Evolutionary conservation across 2,329 filamentous ascomycete genomes (phyloP), one percentile per base, ranked within the genome.

Genomic region (Ophiostoma fasciatum): DNA sequence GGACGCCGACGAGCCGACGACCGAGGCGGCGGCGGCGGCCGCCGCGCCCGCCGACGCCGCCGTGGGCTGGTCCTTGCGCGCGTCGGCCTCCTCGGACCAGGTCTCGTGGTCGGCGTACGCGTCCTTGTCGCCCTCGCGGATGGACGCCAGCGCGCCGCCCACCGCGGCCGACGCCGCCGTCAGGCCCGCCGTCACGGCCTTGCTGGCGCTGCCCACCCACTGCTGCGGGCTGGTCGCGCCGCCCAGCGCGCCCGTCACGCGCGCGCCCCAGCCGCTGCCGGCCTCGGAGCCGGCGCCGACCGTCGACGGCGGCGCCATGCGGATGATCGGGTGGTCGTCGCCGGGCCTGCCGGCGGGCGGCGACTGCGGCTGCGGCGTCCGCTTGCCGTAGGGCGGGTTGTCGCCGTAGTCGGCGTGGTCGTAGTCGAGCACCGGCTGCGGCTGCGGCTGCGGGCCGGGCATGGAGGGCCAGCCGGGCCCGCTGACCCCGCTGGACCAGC

Each of bases 71-170:
- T 36, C 61, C 46, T 62, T 62, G 36, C 79, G 74, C 33, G 79
- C 69, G 48, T 82, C 78, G 17, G 79, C 82, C 59, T 94, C 87
- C 55, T 94, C 85, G 12, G 80, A 85, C 88, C 88, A 94, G 35
- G 83, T 76, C 53, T 83, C 81, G 57, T 90, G 83, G 55, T 94
- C 88, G 44, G 75, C 77, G 54, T 80, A 90, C 35, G 79, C 79
- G 42, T 74, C 71, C 51, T 74, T 77, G 51, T 87, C 82, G 51
- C 92, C 85, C 53, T 94, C 82, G 37, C 81, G 71, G 45, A 92
- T 90, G 13, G 82, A 78, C 36, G 78, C 78, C 46, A 94, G 63
- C 19, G 84, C 85, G 42, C 79, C 84, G 28, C 84, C 84, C 42
- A 93, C 74, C 32, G 72, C 82, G 14, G 82, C 81, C 12, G 85